These are phyloP conservation scores for Lepidium campestre DNA, from an alignment of 441 rosid species.

Conservation along the genomic window DNA sequence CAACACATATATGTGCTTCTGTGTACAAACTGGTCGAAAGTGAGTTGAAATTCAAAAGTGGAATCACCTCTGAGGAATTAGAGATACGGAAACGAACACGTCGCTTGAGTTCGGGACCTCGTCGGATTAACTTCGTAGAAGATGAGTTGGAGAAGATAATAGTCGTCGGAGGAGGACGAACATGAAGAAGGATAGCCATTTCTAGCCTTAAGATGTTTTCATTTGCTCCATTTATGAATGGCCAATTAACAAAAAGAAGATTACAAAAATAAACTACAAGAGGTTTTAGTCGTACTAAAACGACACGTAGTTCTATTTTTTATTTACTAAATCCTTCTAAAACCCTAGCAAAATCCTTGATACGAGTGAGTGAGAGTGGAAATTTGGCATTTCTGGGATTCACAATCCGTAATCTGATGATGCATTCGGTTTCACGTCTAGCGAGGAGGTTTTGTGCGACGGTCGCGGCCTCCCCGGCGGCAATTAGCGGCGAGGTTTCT, in stretches of 20 bases:
- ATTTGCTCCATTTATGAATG: not conserved
- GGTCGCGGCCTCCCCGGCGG: not conserved
- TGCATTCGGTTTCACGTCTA: constrained; percentile 26
- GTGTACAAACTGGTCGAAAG: not conserved
- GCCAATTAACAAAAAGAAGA: not conserved
- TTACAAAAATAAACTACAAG: not conserved
- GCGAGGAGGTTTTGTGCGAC: constrained; percentile 19
- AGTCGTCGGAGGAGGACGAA: constrained; percentile 3
- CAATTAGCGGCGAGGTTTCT: not conserved
- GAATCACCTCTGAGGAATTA: constrained; percentile 13
- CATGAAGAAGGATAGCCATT: constrained; percentile 19
- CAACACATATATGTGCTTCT: not conserved
- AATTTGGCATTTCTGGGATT: not conserved
- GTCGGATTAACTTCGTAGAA: not conserved
- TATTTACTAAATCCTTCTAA: not conserved
- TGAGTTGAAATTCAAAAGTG: not conserved
- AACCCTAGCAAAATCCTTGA: constrained; percentile 3
- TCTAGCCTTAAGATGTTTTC: not conserved
- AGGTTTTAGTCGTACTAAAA: not conserved
- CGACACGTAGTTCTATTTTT: not conserved
- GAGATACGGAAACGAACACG: constrained; percentile 13
- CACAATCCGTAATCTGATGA: constrained; percentile 20
- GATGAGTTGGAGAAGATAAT: constrained; percentile 10
- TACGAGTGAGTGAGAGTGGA: not conserved
- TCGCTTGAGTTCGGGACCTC: not conserved